A percentile compares a stretch with the other conserved stretches of the same genome.
Conservation (phyloP, 108 stramenopile genomes). For the Skeletonema marinoi region DNA sequence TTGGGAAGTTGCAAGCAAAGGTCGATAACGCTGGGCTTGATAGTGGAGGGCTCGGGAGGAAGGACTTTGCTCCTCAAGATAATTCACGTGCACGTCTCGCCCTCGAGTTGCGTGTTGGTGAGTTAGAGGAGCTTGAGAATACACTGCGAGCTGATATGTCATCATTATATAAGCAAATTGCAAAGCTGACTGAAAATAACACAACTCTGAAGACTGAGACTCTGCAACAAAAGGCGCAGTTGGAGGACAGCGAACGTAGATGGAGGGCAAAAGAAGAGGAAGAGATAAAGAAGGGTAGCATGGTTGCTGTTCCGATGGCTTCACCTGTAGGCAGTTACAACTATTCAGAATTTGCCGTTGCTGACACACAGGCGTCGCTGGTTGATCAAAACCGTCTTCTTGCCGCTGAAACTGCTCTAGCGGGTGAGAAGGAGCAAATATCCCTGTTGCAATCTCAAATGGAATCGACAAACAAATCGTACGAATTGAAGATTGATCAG, state of each 20-base stretch:
- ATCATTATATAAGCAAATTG: conserved; percentile 49
- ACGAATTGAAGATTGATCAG: conserved; percentile 61
- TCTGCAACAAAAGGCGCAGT: conserved; percentile 38
- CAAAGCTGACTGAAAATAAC: conserved; percentile 47
- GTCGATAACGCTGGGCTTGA: conserved; percentile 39
- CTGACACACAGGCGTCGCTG: not conserved
- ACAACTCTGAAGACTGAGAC: conserved; percentile 41
- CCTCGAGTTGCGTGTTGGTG: conserved; percentile 75
- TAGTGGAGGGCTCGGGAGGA: conserved; percentile 1
- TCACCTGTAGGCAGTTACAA: conserved; percentile 33
- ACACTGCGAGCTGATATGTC: conserved; percentile 52
- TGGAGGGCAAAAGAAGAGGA: conserved; percentile 34
- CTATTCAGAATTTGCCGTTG: conserved; percentile 32
- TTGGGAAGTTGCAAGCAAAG: conserved; percentile 58
- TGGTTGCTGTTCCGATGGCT: conserved; percentile 5
- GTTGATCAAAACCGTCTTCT: conserved; percentile 28
- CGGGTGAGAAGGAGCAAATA: conserved; percentile 29
- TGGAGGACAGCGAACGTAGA: conserved; percentile 37
- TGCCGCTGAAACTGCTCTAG: conserved; percentile 51
- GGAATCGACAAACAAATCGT: conserved; percentile 43
- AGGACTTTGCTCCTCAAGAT: conserved; percentile 43
- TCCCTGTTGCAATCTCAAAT: conserved; percentile 29
- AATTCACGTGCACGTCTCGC: conserved; percentile 50
- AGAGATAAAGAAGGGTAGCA: conserved; percentile 21
- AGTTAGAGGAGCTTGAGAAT: conserved; percentile 78